Base-by-base conservation (phyloP, 148 eudicot genomes). In the Rhododendron williamsianum region DNA sequence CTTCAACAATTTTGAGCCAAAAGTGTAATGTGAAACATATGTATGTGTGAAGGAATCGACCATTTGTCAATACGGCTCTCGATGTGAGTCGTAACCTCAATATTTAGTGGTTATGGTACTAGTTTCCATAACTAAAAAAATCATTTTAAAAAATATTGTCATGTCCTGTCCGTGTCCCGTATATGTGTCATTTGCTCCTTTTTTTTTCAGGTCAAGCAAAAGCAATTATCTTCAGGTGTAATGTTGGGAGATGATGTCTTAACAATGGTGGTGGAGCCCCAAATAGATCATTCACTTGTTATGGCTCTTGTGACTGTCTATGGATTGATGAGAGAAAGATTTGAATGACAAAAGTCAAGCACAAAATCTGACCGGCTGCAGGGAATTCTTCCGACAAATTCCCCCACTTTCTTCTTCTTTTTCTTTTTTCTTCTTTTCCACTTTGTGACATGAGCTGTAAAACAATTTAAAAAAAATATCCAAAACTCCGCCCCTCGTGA, bases 231-330 rank as follows among this genome's bases (percentile, higher is more conserved):
- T 67, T 77, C 81, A 15, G 98, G 96, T 60, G 84, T 93, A 45
- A 84, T 84, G 77, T 83, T 95, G 67, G 98, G 98, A 86, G 88
- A 91, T 45, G 98, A 95, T 89, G 96, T 95, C 35, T 81, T 93
- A 49, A 89, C 89, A 85, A 87, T 95, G 84, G 91, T 85, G 46
- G 86, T 95, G 78, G 92, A 88, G 72, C 89, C 98, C 52, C 83
- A 86, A 51, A 85, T 87, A 36, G 96, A 95, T 88, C 92, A 82
- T 80, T 91, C 95, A 48, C 86, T 95, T 43, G 84, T 95, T 41
- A 89, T 92, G 85, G 91, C 95, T 38, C 95, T 95, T 83, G 91
- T 92, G 4, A 92, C 90, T 23, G 90, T 91, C 48, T 90, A 91
- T 90, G 93, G 92, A 4, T 86, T 95, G n/a, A 92, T 92, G 43